phyloP scores from a whole-genome alignment of 768 basidiomycete species.

The Tulasnella calospora region DNA sequence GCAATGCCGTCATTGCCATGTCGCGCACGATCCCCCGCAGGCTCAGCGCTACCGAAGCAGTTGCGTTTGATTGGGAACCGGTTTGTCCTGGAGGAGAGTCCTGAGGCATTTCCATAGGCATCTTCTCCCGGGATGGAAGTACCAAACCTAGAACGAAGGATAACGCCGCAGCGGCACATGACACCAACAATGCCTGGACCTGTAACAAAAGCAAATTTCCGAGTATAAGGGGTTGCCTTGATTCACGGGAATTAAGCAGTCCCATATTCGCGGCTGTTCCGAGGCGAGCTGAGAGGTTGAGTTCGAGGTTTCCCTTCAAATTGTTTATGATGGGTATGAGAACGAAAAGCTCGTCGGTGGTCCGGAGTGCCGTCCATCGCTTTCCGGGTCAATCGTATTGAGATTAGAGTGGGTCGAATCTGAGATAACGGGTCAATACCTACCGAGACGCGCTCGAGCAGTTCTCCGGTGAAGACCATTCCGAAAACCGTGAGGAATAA shows the following conservation, averaged over 20 bases:
- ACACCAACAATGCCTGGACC: slow-evolving; percentile 87
- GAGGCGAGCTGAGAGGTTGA: slow-evolving; percentile 96
- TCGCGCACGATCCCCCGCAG: background rate
- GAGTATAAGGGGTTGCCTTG: slow-evolving; percentile 59
- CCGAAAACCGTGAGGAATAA: slow-evolving; percentile 79
- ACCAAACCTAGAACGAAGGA: slow-evolving; percentile 64
- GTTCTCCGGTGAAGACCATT: slow-evolving; percentile 83
- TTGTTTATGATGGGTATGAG: slow-evolving; percentile 92
- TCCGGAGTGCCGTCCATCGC: slow-evolving; percentile 84
- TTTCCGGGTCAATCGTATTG: slow-evolving; percentile 33
- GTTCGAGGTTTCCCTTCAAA: slow-evolving; percentile 96
- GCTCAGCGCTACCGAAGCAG: background rate
- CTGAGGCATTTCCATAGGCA: slow-evolving; percentile 19
- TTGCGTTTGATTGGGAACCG: background rate
- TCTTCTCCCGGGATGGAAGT: slow-evolving; percentile 31
- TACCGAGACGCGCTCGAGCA: slow-evolving; percentile 82
- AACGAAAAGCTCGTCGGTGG: slow-evolving; percentile 93
- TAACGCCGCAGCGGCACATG: slow-evolving; percentile 75
- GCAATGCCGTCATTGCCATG: background rate
- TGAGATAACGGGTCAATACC: slow-evolving; percentile 30
- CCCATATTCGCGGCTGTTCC: slow-evolving; percentile 93
- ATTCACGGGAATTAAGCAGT: slow-evolving; percentile 67
- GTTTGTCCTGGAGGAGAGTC: background rate
- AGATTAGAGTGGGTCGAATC: background rate
- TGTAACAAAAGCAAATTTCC: slow-evolving; percentile 86